phyloP scores from a whole-genome alignment of 768 basidiomycete genomes.

The Daedaleopsis sinensis region DNA sequence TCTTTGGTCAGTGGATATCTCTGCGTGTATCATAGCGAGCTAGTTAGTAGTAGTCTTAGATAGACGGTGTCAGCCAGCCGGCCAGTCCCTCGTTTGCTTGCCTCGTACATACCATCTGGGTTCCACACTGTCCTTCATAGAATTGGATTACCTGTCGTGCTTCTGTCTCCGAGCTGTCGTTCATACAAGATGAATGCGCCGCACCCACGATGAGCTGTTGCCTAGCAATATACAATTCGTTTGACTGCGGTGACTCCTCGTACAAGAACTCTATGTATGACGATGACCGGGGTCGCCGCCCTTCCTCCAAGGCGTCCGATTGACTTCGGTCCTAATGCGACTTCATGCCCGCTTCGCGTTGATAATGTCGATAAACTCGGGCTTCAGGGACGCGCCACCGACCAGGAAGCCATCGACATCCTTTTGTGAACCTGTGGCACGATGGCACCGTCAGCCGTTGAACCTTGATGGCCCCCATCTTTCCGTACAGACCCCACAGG shows the following conservation, averaged over 20 bases:
- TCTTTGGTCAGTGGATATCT: neutral
- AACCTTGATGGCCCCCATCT: neutral
- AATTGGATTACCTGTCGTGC: too few relatives aligned
- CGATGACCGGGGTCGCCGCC: too few relatives aligned
- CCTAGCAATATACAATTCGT: neutral
- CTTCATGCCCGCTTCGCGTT: conserved; percentile 53
- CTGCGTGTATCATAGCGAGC: neutral
- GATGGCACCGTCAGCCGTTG: too few relatives aligned
- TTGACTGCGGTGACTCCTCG: neutral
- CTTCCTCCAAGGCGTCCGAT: neutral
- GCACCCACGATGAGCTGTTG: neutral
- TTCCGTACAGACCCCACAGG: neutral
- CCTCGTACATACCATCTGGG: neutral
- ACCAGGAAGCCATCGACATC: conserved; percentile 99
- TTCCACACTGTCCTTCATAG: neutral
- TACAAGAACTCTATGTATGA: neutral
- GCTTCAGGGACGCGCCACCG: conserved; percentile 96
- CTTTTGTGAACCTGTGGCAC: conserved; percentile 57
- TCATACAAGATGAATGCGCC: too few relatives aligned
- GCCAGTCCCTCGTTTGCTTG: neutral
- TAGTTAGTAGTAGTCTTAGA: neutral
- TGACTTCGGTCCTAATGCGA: neutral
- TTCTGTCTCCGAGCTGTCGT: too few relatives aligned
- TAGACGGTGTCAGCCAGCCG: neutral
- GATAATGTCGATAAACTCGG: conserved; percentile 93